Evolutionary conservation across 1,284 basidiomycete species (phyloP), one percentile per base, ranked within the genome.

Genomic region (Schizophyllum amplum): DNA sequence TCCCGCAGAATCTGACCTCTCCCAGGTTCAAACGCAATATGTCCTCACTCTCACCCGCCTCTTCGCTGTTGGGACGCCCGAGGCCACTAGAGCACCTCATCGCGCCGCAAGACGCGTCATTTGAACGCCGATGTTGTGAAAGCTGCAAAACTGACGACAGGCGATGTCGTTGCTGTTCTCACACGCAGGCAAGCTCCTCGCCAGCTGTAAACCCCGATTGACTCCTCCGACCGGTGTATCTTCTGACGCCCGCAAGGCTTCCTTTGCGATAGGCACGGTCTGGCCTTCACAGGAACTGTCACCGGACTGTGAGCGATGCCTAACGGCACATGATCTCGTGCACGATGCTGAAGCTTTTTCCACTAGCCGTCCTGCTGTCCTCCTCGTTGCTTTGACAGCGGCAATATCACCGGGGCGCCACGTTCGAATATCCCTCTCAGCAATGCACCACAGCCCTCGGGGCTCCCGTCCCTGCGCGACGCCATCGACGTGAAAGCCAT

Each of bases 241-340:
- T 52, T 53, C 56, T 64, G 58, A 59, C 64, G 47, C 61, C 33
- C 54, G 55, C 54, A 27, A 57, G 55, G 4, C 22, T 17, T 64
- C 55, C 49, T 84, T 84, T 69, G 78, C 83, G 17, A 73, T 89
- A 52, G 88, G 88, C 13, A 71, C 83, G 51, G 77, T 79, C 62
- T 91, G 88, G 88, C 86, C 87, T 9, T 85, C 83, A 24, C 63
- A 75, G 27, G 84, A 87, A 5, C 59, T 84, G 57, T 65, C 80
- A 26, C 74, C 74, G 57, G 78, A 83, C 58, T 72, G 87, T 86
- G 67, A 63, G 81, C 72, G 62, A 58, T 46, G 47, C 52, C 49
- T 59, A 48, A 49, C 59, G 27, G 4, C 55, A 61, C 64, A 53
- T 54, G 59, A 27, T 52, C 52, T 62, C 59, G 54, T 60, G 65